These are phyloP conservation scores for Neospermospora avenae DNA, from an alignment of 2,329 filamentous ascomycete genomes.

Conservation along the genomic window DNA sequence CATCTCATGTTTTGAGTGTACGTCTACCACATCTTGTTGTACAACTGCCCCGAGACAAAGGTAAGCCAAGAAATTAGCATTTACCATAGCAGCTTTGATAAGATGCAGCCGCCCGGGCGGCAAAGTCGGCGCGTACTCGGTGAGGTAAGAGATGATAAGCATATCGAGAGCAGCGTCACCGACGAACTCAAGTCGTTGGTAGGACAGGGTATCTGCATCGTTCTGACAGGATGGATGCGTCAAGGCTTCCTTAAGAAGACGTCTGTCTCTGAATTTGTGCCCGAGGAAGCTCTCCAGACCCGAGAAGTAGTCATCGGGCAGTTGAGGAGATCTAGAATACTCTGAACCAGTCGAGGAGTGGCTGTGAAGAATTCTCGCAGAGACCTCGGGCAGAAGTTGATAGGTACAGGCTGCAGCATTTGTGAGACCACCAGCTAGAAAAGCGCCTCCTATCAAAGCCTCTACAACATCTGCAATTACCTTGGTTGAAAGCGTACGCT, in stretches of 20 bases:
- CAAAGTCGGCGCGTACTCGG: constrained; percentile 40
- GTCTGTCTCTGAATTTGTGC: constrained; percentile 49
- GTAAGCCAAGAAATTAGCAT: constrained; percentile 76
- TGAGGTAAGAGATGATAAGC: constrained; percentile 62
- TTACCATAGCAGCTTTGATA: constrained; percentile 72
- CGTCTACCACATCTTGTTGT: constrained; percentile 65
- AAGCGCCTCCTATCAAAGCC: no score
- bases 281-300: no score
- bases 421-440: no score
- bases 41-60: constrained; percentile 59
- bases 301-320: no score
- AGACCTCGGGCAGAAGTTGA: no score
- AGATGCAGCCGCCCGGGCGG: constrained; percentile 65
- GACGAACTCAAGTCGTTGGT: constrained; percentile 81
- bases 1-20: constrained; percentile 31
- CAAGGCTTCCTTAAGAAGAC: constrained; percentile 70
- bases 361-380: no score
- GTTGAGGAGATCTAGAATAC: no score
- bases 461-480: no score
- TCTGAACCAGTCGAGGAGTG: no score
- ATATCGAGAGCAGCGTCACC: constrained; percentile 84
- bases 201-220: constrained; percentile 40
- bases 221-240: constrained; percentile 65
- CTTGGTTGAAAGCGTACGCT: no score
- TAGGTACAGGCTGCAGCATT: no score